Base-by-base conservation (phyloP, 768 basidiomycete species). In the Tricholoma matsutake region DNA sequence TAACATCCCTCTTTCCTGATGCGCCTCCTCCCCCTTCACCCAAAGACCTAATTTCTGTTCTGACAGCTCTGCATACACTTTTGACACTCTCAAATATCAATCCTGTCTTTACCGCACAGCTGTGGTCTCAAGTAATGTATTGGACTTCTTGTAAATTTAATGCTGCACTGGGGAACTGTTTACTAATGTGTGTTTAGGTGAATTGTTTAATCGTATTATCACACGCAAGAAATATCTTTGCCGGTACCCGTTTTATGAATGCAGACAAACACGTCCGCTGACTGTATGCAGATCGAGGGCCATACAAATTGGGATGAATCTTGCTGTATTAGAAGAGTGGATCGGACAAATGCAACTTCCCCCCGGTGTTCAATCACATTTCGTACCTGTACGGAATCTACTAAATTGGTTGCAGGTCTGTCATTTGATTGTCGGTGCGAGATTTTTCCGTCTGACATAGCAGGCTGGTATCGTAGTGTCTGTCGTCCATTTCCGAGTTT, bases 51-150 rank as follows among this genome's bases (percentile, higher is more conserved):
- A 90, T 88, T 14, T 81, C 87, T 1, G 89, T 96, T 71, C 81
- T 99, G 45, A 91, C 92, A 3, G 89, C 92, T 22, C 79, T 98
- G 4, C 88, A 98, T 60, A 86, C 90, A 11, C 75, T 98, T 32
- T 79, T 99, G 14, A 83, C 86, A 20, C 76, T 94, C 39, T 93
- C 96, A 52, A 91, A 95, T 60, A 85, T 98, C 65, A 98, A 98
- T 69, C 94, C 97, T 13, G 87, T 84, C 7, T 78, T 98, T 16
- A 87, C 87, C 55, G 87, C 89, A 6, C 97, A 99, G 72, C 81
- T 96, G 54, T 96, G 95, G 87, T 96, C 94, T 1, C 97, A 99
- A 74, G 86, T 97, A n/a, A 89, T 97, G 79, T 98, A 96, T 71
- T 99, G 97, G 97, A 89, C 94, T 57, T 89, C 94, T 22, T 93